These are phyloP conservation scores for Austroboletus novae-zelandiae DNA, from an alignment of 1,284 basidiomycete species.

Conservation along the genomic window DNA sequence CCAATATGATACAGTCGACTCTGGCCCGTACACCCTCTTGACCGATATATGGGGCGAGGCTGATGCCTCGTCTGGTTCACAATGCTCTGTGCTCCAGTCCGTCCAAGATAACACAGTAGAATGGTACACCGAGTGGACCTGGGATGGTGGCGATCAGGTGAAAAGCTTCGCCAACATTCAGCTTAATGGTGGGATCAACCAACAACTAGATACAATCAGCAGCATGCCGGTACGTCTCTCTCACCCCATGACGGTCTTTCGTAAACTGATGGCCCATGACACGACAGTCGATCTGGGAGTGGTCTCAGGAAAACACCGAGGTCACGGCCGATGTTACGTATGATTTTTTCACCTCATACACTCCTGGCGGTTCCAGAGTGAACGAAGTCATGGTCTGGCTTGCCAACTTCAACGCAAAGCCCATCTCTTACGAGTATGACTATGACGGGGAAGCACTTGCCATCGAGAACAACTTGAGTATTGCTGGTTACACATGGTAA, in stretches of 20 bases:
- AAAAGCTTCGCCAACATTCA: slow-evolving; percentile 64
- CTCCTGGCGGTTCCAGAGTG: slow-evolving; percentile 47
- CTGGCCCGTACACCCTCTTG: slow-evolving; percentile 46
- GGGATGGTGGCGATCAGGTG: slow-evolving; percentile 50
- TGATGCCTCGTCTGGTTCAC: slow-evolving; percentile 48
- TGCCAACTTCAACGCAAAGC: slow-evolving; percentile 54
- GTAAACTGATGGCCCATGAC: neutral
- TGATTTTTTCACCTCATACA: slow-evolving; percentile 59
- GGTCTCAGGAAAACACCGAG: slow-evolving; percentile 36
- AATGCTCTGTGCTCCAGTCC: slow-evolving; percentile 52
- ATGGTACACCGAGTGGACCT: slow-evolving; percentile 57
- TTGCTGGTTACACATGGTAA: slow-evolving; percentile 56
- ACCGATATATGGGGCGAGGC: slow-evolving; percentile 53
- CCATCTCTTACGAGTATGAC: slow-evolving; percentile 51
- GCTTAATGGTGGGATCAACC: slow-evolving; percentile 50
- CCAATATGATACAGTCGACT: slow-evolving; percentile 50
- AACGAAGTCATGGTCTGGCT: slow-evolving; percentile 73
- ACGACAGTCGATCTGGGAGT: slow-evolving; percentile 42
- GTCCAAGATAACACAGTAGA: slow-evolving; percentile 43
- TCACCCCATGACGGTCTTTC: neutral
- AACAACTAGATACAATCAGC: slow-evolving; percentile 50
- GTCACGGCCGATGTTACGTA: slow-evolving; percentile 56
- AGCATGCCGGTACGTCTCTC: slow-evolving; percentile 49
- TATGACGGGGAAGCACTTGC: slow-evolving; percentile 48
- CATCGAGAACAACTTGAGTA: slow-evolving; percentile 40